Evolutionary conservation across 257 asterid species (phyloP).

Genomic region (Solanum neorickii): DNA sequence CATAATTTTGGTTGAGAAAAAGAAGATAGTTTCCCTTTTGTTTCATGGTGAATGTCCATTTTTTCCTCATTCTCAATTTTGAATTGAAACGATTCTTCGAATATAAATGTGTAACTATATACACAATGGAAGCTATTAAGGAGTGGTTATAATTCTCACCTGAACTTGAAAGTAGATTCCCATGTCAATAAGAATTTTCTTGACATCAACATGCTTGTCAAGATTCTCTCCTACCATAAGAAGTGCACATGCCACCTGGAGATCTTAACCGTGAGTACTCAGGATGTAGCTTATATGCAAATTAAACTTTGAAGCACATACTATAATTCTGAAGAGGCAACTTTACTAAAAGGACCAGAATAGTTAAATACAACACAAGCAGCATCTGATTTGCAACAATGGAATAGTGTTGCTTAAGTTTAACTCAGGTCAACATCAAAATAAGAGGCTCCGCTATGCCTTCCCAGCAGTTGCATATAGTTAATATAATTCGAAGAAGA

Average conservation of each 20-base stretch:
- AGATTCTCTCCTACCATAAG: constrained; percentile 88
- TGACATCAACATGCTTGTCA: constrained; percentile 55
- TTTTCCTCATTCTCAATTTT: neutral
- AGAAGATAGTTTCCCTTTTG: neutral
- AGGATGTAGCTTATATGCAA: neutral
- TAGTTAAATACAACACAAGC: neutral
- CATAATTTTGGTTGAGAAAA: neutral
- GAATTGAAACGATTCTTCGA: neutral
- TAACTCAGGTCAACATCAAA: neutral
- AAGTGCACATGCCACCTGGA: constrained; percentile 92
- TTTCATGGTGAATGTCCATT: neutral
- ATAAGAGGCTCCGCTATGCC: neutral
- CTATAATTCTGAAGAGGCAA: neutral
- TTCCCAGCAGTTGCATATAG: neutral
- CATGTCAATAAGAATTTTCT: constrained; percentile 76
- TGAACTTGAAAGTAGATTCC: constrained; percentile 96
- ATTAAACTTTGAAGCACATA: neutral
- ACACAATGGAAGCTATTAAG: neutral
- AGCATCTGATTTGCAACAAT: neutral
- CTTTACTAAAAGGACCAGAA: neutral
- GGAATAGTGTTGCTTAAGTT: neutral
- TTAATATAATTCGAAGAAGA: neutral
- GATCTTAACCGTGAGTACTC: neutral
- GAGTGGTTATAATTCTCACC: constrained; percentile 27
- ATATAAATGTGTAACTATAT: neutral